Evolutionary conservation across 2,329 filamentous ascomycete species (phyloP), one percentile per base, ranked within the genome.

Genomic region (Aplosporella prunicola): DNA sequence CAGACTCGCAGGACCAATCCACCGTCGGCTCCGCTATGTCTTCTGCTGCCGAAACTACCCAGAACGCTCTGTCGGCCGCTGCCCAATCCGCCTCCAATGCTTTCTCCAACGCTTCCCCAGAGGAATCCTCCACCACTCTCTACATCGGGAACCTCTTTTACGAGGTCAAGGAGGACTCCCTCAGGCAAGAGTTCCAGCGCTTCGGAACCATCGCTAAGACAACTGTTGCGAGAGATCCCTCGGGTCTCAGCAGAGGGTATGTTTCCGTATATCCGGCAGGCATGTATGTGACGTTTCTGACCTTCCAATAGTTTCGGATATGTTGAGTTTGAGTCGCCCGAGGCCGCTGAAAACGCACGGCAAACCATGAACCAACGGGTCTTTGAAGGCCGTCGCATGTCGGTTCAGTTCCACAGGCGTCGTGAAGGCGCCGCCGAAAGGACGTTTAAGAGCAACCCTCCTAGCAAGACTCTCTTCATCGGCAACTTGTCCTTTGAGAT

Each of bases 401-500:
- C 72, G 17, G 73, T 81, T 34, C 74, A 81, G 51, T 81, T 68
- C 53, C 71, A 77, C 45, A 50, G 40, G 16, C 42, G 47, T 23
- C 53, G 47, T 38, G 35, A 45, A 13, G 3, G 9, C 28, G 9
- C n/a, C 9, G 23, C 3, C 15, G 44, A 43, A 20, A 30, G 23
- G 31, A 38, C 32, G 43, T 27, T 25, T 31, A 13, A 32, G 22
- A 35, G 31, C 36, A 9, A 4, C 29, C 17, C n/a, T 20, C 77
- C 78, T 3, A 72, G 72, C 35, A 75, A 71, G 52, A 83, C 79
- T 2, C 64, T 93, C 22, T 93, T 82, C 66, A 74, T 94, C 48
- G 85, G 86, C 47, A 91, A 91, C 66, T 76, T 94, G 61, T 78
- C 83, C 9, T 91, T 82, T 55, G 82, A 93, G 62, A 81, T 88